Conservation (phyloP, 2,329 filamentous ascomycete species). For the Lecanicillium sp. region DNA sequence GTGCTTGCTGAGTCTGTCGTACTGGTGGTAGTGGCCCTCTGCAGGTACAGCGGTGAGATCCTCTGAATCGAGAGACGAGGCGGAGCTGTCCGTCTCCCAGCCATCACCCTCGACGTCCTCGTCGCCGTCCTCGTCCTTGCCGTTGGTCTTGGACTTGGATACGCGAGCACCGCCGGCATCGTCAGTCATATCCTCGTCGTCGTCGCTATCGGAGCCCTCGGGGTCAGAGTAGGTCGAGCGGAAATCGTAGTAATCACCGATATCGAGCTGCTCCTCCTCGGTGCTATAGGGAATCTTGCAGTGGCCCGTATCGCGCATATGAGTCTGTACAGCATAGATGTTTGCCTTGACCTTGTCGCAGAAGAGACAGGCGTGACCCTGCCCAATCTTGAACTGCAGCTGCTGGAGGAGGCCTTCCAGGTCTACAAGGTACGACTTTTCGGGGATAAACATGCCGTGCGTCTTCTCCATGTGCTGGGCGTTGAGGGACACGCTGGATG, state of each 20-base stretch:
- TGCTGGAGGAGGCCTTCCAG: constrained; percentile 74
- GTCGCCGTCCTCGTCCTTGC: constrained; percentile 44
- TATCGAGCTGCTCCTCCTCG: constrained; percentile 84
- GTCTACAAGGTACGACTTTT: constrained; percentile 76
- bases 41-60: constrained; percentile 76
- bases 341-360: constrained; percentile 80
- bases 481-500: constrained; percentile 69
- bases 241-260: constrained; percentile 97
- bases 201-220: constrained; percentile 55
- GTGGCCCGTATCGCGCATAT: constrained; percentile 95
- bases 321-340: constrained; percentile 77
- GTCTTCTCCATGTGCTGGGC: constrained; percentile 83
- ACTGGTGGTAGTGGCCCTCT: constrained; percentile 64
- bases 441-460: constrained; percentile 94
- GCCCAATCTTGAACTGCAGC: constrained; percentile 72
- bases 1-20: constrained; percentile 65
- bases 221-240: constrained; percentile 87
- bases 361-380: constrained; percentile 78
- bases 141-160: constrained; percentile 42
- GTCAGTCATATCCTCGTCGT: constrained; percentile 42
- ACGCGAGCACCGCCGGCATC: constrained; percentile 57
- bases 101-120: constrained; percentile 61
- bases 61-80: constrained; percentile 80
- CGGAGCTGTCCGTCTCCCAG: constrained; percentile 92
- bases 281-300: constrained; percentile 92